These are phyloP conservation scores for Manihot esculenta DNA, from an alignment of 441 rosid genomes.

Conservation along the genomic window DNA sequence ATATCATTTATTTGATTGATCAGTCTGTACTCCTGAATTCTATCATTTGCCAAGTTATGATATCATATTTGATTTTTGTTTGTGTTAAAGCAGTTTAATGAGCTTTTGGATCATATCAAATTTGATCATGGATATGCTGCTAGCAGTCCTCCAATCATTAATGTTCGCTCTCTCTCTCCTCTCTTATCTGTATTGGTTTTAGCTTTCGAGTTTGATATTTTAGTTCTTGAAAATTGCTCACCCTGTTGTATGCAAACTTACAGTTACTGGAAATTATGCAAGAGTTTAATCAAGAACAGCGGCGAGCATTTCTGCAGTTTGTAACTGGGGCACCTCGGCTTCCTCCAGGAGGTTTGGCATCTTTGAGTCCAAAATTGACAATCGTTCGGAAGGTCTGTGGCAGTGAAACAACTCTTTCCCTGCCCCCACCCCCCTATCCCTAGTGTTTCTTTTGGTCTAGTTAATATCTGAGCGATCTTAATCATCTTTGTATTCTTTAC, in stretches of 20 bases:
- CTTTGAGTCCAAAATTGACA: constrained; percentile 89
- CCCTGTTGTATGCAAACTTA: constrained; percentile 22
- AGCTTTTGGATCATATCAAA: constrained; percentile 90
- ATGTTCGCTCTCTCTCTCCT: constrained; percentile 49
- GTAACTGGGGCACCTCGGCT: constrained; percentile 97
- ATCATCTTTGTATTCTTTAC: constrained; percentile 28
- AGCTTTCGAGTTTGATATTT: constrained; percentile 8
- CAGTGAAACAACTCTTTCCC: background rate
- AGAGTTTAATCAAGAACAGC: constrained; percentile 62
- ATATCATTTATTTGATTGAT: constrained; percentile 22
- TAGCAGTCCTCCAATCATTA: constrained; percentile 78
- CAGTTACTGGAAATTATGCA: constrained; percentile 81
- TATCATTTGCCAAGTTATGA: constrained; percentile 16
- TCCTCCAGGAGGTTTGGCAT: constrained; percentile 94
- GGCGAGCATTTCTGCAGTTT: constrained; percentile 87
- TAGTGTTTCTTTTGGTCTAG: background rate
- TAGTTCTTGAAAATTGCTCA: constrained; percentile 5
- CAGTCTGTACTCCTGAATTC: background rate
- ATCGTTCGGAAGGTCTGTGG: constrained; percentile 82
- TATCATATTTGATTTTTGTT: background rate
- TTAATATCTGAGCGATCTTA: background rate
- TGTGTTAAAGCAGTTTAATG: constrained; percentile 57
- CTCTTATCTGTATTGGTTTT: constrained; percentile 3
- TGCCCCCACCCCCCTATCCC: no score
- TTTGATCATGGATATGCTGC: constrained; percentile 99